Conservation (phyloP, 176 grass and related monocot species). For the Bothriochloa decipiens region DNA sequence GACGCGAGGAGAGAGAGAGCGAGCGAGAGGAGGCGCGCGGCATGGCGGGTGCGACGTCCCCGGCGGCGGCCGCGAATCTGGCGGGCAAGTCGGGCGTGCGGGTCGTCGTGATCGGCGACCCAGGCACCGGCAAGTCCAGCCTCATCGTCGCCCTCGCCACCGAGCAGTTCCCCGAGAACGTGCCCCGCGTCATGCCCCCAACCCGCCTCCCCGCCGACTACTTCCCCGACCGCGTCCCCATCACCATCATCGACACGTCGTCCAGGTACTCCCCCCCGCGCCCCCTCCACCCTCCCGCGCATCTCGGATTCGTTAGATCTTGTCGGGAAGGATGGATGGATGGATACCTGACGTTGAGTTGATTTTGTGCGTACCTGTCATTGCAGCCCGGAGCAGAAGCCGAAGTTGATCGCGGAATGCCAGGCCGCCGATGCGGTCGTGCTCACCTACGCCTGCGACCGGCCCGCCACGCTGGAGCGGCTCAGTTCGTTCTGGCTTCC, state of each 20-base stretch:
- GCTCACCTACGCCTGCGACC: conserved; percentile 85
- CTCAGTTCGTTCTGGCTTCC: conserved; percentile 93
- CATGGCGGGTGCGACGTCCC: conserved; percentile 54
- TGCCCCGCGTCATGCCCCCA: conserved; percentile 68
- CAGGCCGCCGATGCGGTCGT: conserved; percentile 84
- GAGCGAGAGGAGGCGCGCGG: background rate
- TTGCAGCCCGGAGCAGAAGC: conserved; percentile 78
- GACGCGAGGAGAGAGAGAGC: background rate
- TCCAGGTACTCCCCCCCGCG: conserved; percentile 49
- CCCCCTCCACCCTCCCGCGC: background rate
- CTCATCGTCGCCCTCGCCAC: conserved; percentile 82
- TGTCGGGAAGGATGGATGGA: background rate
- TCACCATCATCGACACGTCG: conserved; percentile 95
- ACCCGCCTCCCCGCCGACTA: conserved; percentile 87
- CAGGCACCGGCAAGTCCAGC: conserved; percentile 89
- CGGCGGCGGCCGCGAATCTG: conserved; percentile 57
- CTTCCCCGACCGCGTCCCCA: conserved; percentile 89
- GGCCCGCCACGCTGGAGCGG: conserved; percentile 72
- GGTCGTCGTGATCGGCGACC: conserved; percentile 84
- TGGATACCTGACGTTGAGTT: background rate
- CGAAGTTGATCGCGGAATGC: conserved; percentile 88
- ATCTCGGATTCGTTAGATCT: conserved; percentile 19
- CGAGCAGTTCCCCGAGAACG: conserved; percentile 84
- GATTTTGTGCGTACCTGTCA: background rate
- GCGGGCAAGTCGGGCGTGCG: conserved; percentile 71